Evolutionary conservation across 2,329 filamentous ascomycete species (phyloP).

Genomic region (Zymoseptoria ardabiliae): DNA sequence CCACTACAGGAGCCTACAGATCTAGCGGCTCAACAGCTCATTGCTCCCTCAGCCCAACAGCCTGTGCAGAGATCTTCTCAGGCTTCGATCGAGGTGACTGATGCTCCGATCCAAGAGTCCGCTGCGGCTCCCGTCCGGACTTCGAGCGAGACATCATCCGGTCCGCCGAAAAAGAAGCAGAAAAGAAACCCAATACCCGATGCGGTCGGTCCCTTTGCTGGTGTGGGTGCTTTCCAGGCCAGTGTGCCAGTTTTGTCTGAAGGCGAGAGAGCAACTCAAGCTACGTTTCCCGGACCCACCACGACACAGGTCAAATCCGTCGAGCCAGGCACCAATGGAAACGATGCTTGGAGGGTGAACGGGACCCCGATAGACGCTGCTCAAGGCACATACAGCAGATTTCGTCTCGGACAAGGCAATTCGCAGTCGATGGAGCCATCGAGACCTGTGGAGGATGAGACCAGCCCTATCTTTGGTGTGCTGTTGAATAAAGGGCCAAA

Average conservation of each 20-base stretch:
- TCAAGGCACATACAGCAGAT: not conserved
- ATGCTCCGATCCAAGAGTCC: not conserved
- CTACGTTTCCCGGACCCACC: not conserved
- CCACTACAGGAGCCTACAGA: not conserved
- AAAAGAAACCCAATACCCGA: not conserved
- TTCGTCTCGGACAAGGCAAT: not conserved
- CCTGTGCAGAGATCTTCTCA: not conserved
- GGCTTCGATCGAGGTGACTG: not conserved
- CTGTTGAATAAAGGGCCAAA: not conserved
- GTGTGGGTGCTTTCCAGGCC: not conserved
- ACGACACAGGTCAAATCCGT: not conserved
- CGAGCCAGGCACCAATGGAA: too few species aligned
- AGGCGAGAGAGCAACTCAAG: not conserved
- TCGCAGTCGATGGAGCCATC: not conserved
- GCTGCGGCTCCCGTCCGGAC: not conserved
- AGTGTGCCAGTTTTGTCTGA: not conserved
- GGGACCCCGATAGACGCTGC: too few species aligned
- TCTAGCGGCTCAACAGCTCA: not conserved
- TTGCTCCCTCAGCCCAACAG: not conserved
- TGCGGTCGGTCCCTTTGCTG: not conserved
- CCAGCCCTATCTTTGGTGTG: not conserved
- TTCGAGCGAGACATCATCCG: not conserved
- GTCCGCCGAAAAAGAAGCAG: not conserved
- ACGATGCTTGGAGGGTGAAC: too few species aligned
- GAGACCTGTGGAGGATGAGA: not conserved